A percentile compares a stretch with the other conserved stretches of the same genome.
Evolutionary conservation across 2,329 filamentous ascomycete species (phyloP).

Genomic region (Penicillium oxalicum): DNA sequence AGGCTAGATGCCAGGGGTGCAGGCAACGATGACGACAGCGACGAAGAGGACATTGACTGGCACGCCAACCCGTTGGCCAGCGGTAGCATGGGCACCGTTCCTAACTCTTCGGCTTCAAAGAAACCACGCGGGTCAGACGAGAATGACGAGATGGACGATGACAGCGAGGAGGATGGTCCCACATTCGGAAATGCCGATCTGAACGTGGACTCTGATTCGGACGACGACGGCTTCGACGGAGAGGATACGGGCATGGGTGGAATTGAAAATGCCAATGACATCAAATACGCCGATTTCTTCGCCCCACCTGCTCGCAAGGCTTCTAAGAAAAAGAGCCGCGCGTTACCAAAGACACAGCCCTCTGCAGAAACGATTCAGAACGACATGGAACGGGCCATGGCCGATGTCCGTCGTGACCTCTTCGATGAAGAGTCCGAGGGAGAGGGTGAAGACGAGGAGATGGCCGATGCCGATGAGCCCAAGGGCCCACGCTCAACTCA

Average conservation of each 20-base stretch:
- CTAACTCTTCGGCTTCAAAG: conserved; percentile 7
- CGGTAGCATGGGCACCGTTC: neutral
- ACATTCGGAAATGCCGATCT: conserved; percentile 77
- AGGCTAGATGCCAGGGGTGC: conserved; percentile 75
- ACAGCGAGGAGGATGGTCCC: conserved; percentile 62
- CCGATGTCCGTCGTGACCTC: conserved; percentile 78
- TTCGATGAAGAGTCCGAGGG: conserved; percentile 64
- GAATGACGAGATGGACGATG: conserved; percentile 47
- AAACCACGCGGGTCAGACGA: conserved; percentile 29
- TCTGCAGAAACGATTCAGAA: conserved; percentile 48
- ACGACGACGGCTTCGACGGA: conserved; percentile 53
- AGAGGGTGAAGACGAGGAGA: conserved; percentile 59
- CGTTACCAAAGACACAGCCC: conserved; percentile 50
- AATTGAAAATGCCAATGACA: conserved; percentile 71
- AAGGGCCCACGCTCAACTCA: conserved; percentile 58
- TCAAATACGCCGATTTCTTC: conserved; percentile 92
- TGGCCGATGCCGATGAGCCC: conserved; percentile 52
- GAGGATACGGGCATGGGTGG: conserved; percentile 55
- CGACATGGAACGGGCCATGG: conserved; percentile 77
- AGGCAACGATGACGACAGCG: conserved; percentile 67
- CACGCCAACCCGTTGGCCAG: conserved; percentile 52
- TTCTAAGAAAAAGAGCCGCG: conserved; percentile 49
- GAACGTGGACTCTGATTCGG: conserved; percentile 57
- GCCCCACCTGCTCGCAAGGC: conserved; percentile 72
- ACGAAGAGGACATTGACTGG: conserved; percentile 82